Conservation (phyloP, 148 eudicot species). For the Rhododendron williamsianum region DNA sequence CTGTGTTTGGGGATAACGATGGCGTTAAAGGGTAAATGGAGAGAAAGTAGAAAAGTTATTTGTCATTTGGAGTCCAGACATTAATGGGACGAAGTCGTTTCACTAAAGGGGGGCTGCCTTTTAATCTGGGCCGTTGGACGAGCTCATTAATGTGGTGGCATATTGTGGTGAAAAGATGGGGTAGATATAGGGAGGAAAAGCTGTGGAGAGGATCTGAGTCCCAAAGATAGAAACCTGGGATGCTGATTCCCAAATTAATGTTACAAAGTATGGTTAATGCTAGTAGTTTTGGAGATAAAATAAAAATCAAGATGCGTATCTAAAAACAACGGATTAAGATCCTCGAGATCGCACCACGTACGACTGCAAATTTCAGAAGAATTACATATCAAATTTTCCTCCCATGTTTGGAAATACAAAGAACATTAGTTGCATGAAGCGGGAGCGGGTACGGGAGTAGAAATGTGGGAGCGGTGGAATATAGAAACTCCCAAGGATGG, state of each 20-base stretch:
- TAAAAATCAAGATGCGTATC: neutral
- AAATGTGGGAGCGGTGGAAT: neutral
- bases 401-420: neutral
- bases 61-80: too few relatives aligned
- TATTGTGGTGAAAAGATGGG: too few relatives aligned
- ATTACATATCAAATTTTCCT: neutral
- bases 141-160: too few relatives aligned
- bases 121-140: too few relatives aligned
- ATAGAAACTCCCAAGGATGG: too few relatives aligned
- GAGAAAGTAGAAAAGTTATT: too few relatives aligned
- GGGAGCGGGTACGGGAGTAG: neutral
- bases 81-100: too few relatives aligned
- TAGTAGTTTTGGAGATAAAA: neutral
- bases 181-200: too few relatives aligned
- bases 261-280: neutral
- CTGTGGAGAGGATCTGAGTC: too few relatives aligned
- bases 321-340: neutral
- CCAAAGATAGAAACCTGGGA: neutral
- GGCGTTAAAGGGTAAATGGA: too few relatives aligned
- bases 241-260: neutral
- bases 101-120: too few relatives aligned
- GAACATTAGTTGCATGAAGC: neutral
- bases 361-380: neutral
- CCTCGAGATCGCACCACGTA: neutral
- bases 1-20: too few relatives aligned